Evolutionary conservation across 1,284 basidiomycete genomes (phyloP), one percentile per base, ranked within the genome.

Genomic region (Cryptococcus deneoformans): DNA sequence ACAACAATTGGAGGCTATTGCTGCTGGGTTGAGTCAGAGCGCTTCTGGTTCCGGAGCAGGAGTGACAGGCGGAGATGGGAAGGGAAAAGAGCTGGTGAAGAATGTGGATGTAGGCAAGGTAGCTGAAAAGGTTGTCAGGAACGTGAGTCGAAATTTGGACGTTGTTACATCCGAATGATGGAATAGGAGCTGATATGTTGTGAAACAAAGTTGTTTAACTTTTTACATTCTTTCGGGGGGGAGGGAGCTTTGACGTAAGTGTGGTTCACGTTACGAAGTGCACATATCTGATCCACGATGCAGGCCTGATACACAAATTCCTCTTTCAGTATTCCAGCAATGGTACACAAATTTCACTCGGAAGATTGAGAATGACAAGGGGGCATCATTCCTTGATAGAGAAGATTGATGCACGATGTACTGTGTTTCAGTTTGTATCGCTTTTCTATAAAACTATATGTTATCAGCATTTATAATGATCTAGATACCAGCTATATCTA

Each of bases 341-440:
- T 94, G 91, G 91, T 92, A 92, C 71, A 88, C 92, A 53, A 84
- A 69, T 60, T 89, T 93, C 66, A 70, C 85, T 65, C 74, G 77
- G n/a, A 93, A 93, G 75, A 76, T 92, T 34, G 83, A 80, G 68
- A 84, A 84, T 51, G 76, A 78, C 52, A 84, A 82, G 3, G 90
- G 90, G 0, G 76, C 84, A 1, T 84, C 81, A 0, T 94, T 92
- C 76, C 79, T 94, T 71, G 89, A 92, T 66, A 82, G 84, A 60
- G 81, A 80, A 55, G 85, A 86, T 57, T 84, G 51, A 56, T 29
- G 29, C 3, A 29, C 29, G 29, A 29, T 29, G 29, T 5, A 29
- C 29, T 29, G 29, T 29, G 29, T 29, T 29, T 29, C 29, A 5
- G 29, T 29, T 29, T 29, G 29, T 29, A 29, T 5, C 5, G 5